Percentiles rank a stretch among this genome's conserved stretches.
phyloP scores from a whole-genome alignment of 2,329 filamentous ascomycete species.

The Beauveria medogensis region DNA sequence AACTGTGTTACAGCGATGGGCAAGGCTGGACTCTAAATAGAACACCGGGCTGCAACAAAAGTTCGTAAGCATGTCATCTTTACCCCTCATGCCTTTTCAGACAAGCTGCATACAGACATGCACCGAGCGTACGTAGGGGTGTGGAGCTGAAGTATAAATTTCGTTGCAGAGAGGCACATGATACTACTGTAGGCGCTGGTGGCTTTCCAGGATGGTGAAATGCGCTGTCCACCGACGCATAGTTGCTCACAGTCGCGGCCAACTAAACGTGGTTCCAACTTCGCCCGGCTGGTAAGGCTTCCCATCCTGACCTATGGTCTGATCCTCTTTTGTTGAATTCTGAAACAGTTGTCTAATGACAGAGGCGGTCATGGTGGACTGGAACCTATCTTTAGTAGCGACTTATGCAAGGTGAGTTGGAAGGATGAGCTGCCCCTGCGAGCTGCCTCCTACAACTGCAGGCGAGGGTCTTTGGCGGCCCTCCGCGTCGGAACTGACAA shows the following conservation, averaged over 20 bases:
- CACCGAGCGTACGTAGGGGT: background rate
- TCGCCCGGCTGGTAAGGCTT: background rate
- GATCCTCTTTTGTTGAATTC: background rate
- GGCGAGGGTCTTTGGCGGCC: background rate
- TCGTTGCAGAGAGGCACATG: background rate
- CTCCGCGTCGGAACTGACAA: background rate
- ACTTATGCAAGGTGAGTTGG: background rate
- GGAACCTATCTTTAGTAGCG: background rate
- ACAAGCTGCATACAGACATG: background rate
- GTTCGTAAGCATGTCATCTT: no score
- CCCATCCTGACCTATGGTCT: background rate
- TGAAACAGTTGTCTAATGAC: background rate
- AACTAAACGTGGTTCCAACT: background rate
- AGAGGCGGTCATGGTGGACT: background rate
- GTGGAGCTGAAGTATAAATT: background rate
- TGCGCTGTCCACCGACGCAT: background rate
- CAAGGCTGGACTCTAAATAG: background rate
- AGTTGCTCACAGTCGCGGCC: background rate
- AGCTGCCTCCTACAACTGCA: background rate
- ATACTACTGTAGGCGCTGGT: background rate
- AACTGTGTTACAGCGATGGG: background rate
- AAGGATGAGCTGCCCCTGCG: background rate
- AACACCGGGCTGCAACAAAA: background rate
- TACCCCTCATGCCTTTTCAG: no score
- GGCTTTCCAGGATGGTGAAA: background rate